phyloP scores from a whole-genome alignment of 495 filamentous ascomycete species.

The Ramalina intermedia region DNA sequence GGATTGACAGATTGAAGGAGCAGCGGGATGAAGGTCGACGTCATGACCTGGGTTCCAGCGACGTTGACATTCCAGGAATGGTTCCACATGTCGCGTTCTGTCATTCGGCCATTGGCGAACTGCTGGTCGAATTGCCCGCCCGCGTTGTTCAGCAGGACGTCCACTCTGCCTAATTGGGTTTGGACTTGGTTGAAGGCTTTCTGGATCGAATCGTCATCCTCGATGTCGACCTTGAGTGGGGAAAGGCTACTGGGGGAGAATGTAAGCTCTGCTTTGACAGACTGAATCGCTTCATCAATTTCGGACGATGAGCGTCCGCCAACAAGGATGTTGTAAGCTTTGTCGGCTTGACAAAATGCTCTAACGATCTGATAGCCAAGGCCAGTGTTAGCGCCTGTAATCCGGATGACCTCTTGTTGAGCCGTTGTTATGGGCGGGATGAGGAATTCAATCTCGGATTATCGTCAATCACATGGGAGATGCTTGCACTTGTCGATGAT shows the following conservation, averaged over 20 bases:
- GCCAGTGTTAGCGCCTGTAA: slow-evolving; percentile 31
- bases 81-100: slow-evolving; percentile 30
- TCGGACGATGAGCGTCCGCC: slow-evolving; percentile 31
- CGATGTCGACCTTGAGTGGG: slow-evolving; percentile 35
- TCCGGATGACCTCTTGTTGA: slow-evolving; percentile 9
- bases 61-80: slow-evolving; percentile 43
- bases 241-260: slow-evolving; percentile 16
- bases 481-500: too few relatives aligned
- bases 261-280: slow-evolving; percentile 23
- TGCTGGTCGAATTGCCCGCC: slow-evolving; percentile 27
- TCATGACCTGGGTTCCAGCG: slow-evolving; percentile 34
- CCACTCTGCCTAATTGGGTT: slow-evolving; percentile 27
- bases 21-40: slow-evolving; percentile 29
- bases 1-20: slow-evolving; percentile 29
- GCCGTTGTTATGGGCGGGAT: too few relatives aligned
- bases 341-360: slow-evolving; percentile 25
- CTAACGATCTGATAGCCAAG: slow-evolving; percentile 35
- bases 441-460: too few relatives aligned
- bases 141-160: slow-evolving; percentile 40
- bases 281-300: slow-evolving; percentile 27
- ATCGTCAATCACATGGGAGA: too few relatives aligned
- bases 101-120: slow-evolving; percentile 18
- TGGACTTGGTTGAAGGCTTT: slow-evolving; percentile 22
- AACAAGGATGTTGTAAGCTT: slow-evolving; percentile 33
- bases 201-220: slow-evolving; percentile 36